phyloP scores from a whole-genome alignment of 495 filamentous ascomycete species.

The Lasiosphaeria ovina region DNA sequence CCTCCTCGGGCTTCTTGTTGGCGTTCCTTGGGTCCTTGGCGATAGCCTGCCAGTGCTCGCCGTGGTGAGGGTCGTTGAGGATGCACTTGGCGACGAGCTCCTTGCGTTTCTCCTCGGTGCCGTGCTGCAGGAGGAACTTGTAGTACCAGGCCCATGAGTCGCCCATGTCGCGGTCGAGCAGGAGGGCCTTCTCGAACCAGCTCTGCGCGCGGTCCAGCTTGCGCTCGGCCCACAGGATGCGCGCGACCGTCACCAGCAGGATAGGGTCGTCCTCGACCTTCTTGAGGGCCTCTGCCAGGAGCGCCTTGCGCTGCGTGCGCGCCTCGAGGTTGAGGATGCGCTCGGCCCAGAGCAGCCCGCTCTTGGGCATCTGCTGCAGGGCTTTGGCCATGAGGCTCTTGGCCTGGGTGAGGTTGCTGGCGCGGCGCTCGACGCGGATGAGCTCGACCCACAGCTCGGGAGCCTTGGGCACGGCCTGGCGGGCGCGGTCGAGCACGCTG shows the following conservation, averaged over 20 bases:
- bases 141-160: constrained; percentile 99
- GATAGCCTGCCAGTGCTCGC: constrained; percentile 86
- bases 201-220: constrained; percentile 86
- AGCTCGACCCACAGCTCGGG: constrained; percentile 87
- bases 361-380: constrained; percentile 83
- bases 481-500: constrained; percentile 84
- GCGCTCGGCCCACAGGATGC: constrained; percentile 60
- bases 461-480: constrained; percentile 80
- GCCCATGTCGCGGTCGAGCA: constrained; percentile 79
- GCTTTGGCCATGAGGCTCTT: constrained; percentile 90
- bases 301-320: constrained; percentile 85
- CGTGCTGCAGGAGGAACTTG: constrained; percentile 87
- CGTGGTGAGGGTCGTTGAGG: constrained; percentile 79
- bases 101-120: constrained; percentile 83
- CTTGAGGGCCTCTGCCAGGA: constrained; percentile 90
- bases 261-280: constrained; percentile 91
- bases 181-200: constrained; percentile 95
- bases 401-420: constrained; percentile 76
- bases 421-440: constrained; percentile 88
- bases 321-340: constrained; percentile 91
- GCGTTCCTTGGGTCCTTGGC: constrained; percentile 84
- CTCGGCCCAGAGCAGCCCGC: constrained; percentile 89
- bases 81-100: constrained; percentile 77
- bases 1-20: constrained; percentile 68
- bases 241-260: constrained; percentile 63